These are phyloP conservation scores for Colletotrichum sojae DNA, from an alignment of 2,329 filamentous ascomycete species.

Conservation along the genomic window DNA sequence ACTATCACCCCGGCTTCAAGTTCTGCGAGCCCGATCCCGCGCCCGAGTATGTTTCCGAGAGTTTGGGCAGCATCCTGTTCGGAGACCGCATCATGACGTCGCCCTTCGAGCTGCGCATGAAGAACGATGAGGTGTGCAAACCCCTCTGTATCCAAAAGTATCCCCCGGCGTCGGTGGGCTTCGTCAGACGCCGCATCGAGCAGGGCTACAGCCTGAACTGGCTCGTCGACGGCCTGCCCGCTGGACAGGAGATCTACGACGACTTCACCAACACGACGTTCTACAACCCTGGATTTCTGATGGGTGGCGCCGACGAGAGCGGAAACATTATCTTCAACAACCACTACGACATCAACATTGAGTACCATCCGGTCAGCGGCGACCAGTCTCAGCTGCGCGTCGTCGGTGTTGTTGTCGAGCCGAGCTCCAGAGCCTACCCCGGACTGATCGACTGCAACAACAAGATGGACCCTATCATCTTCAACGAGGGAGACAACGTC, in stretches of 20 bases:
- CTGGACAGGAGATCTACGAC: constrained; percentile 86
- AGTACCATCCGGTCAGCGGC: constrained; percentile 86
- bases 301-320: constrained; percentile 73
- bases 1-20: constrained; percentile 89
- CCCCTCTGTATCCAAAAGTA: constrained; percentile 78
- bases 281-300: constrained; percentile 91
- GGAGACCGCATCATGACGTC: constrained; percentile 98
- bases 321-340: constrained; percentile 82
- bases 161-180: constrained; percentile 76
- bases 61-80: constrained; percentile 95
- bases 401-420: constrained; percentile 91
- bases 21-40: constrained; percentile 88
- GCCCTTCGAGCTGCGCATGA: constrained; percentile 91
- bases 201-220: constrained; percentile 95
- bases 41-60: constrained; percentile 86
- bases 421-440: constrained; percentile 77
- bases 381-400: constrained; percentile 82
- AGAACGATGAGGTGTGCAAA: constrained; percentile 88
- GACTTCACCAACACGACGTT: constrained; percentile 82
- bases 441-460: constrained; percentile 75
- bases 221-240: constrained; percentile 94
- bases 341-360: constrained; percentile 94
- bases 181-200: constrained; percentile 85
- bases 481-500: constrained; percentile 68
- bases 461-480: constrained; percentile 68